Evolutionary conservation across 208 protist species (phyloP), one percentile per base, ranked within the genome.

Genomic region (Crithidia fasciculata): DNA sequence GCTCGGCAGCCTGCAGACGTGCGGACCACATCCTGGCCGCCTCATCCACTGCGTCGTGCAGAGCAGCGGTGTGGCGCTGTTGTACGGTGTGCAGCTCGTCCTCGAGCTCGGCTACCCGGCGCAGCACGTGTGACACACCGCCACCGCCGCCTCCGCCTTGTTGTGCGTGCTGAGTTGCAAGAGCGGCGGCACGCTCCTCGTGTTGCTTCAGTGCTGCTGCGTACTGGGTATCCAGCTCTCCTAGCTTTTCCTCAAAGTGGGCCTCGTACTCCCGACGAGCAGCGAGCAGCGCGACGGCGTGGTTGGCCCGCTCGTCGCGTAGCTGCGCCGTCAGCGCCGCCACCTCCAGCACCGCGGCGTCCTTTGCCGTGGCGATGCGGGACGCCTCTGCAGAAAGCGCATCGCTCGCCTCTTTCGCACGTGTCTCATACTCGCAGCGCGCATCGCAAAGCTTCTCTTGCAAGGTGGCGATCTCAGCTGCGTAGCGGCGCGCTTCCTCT

Each of bases 381-480:
- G 76, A 57, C 68, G 84, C 18, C n/a, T 75, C 56, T 9, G 54
- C 69, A 16, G 66, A 39, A 2, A 78, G 64, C 36, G 60, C 18
- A 8, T 59, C 62, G 13, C 58, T 41, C 8, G 71, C 83, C 28
- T 80, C 76, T 7, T 84, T 81, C 3, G 74, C 58, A n/a, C 71
- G 73, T 54, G 54, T 53, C 5, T 37, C 72, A 45, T 77, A 72
- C 7, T 56, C 44, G 0, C 55, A 76, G 37, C 58, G 60, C 39
- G 65, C 72, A 2, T 56, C 41, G 2, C n/a, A 36, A 13, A 80
- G 60, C 4, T 79, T 49, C 12, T 69, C 61, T 15, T 70, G 81
- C 56, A 80, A 69, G 10, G 72, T 15, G 5, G 67, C 52, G 9
- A 84, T 57, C 16, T 83, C 82, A 36, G 75, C 65, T 57, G 85